These are phyloP conservation scores for Pterocarpus macrocarpus DNA, from an alignment of 306 rosid genomes.

Conservation along the genomic window DNA sequence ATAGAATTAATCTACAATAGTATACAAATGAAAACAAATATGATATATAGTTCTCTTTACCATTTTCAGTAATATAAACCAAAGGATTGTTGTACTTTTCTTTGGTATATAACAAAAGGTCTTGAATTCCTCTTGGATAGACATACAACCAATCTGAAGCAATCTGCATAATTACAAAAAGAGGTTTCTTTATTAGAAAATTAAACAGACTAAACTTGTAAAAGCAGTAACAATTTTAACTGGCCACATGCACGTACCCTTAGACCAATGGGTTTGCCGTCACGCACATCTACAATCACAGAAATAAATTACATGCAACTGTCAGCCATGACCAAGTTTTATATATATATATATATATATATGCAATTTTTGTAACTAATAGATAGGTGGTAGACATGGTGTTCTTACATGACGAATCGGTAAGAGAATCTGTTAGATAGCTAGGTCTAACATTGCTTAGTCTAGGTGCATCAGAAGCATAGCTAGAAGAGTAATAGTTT, in stretches of 20 bases:
- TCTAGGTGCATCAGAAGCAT: constrained; percentile 45
- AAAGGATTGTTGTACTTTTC: constrained; percentile 59
- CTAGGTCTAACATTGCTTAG: constrained; percentile 11
- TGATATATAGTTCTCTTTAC: constrained; percentile 34
- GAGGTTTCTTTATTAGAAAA: not conserved
- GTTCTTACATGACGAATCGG: constrained; percentile 41
- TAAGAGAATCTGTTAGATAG: constrained; percentile 51
- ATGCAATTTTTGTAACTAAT: not conserved
- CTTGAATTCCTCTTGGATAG: constrained; percentile 66
- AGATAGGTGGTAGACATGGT: not conserved
- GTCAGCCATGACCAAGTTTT: not conserved
- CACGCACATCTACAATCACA: constrained; percentile 17
- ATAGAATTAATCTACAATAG: not conserved
- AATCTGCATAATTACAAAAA: constrained; percentile 38
- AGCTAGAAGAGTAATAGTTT: constrained; percentile 60
- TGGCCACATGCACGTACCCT: constrained; percentile 20
- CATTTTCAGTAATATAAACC: constrained; percentile 73
- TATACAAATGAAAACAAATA: not conserved
- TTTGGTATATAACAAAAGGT: constrained; percentile 53
- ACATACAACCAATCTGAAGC: constrained; percentile 60
- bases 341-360: not conserved
- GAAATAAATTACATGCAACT: not conserved
- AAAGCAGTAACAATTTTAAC: not conserved
- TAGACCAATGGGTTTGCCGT: constrained; percentile 46
- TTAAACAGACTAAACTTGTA: not conserved